Evolutionary conservation across 73 alveolate genomes (phyloP), one percentile per base, ranked within the genome.

Genomic region (Paramecium sexaurelia): DNA sequence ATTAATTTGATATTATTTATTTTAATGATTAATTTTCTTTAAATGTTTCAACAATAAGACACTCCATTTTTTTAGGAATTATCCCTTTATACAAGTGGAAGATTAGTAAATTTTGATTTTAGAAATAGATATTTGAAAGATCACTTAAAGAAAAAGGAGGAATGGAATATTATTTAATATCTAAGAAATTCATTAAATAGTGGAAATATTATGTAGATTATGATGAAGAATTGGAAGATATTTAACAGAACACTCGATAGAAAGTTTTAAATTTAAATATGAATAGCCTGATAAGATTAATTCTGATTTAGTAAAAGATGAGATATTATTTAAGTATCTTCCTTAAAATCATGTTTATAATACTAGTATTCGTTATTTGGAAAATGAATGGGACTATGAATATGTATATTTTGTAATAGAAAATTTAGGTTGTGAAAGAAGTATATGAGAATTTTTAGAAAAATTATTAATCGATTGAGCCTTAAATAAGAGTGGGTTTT

Each of bases 361-460:
- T 71, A 33, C 55, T 11, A 71, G 36, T 20, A 33, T 71, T 9
- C 55, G 56, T 1, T 35, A 33, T 35, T 71, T 71, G 15, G 56
- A 37, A 71, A 35, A 71, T 71, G 55, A 35, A 71, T 71, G 86
- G 86, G 86, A 71, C 35, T 71, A 71, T n/a, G 86, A 71, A 71
- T 6, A 11, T 32, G 86, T 71, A 71, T 17, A 15, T 35, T 71
- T 26, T 29, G 26, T 61, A 61, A 29, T 61, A 29, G 83, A 26
- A 61, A 29, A 10, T 26, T 6, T 61, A 61, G 83, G 83, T 61
- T 61, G 7, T 61, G 43, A 61, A 61, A 26, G 47, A 1, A 13
- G 83, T 61, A 1, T 61, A 29, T 61, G 39, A 61, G 17, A 1
- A 10, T 11, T 61, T 61, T 61, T 11, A 61, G 0, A 20, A 5